Base-by-base conservation (phyloP, 306 rosid genomes). In the Cicer yamashitae region DNA sequence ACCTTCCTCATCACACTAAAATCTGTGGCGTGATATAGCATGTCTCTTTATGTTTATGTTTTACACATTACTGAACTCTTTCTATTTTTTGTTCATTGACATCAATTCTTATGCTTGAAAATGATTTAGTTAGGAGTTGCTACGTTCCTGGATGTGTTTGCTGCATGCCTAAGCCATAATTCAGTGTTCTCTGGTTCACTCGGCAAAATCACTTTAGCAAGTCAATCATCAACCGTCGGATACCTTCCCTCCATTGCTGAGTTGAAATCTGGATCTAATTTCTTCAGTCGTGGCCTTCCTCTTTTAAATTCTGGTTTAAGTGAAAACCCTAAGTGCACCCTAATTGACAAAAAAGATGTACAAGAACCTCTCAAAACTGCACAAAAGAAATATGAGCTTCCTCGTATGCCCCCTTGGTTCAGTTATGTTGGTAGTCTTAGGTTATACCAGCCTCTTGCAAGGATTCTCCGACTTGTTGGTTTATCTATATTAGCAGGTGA, bases 351-450 rank as follows among this genome's bases (percentile, higher is more conserved):
- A 65, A 84, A 81, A 60, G 76, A 51, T 75, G 14, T 71, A 71
- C 84, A 81, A 63, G 73, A 81, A 51, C 67, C 69, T 22, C 64
- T 59, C 58, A 74, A 79, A 67, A 67, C 47, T 68, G 70, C 72
- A 53, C 82, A 78, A 77, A 79, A 78, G 77, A 80, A 65, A 45
- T 85, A 81, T 50, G 89, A 84, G 74, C 91, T 94, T 80, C 97
- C 98, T 22, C 91, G 86, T 69, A 90, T 90, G 96, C 98, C 98
- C 84, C 94, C 98, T 75, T 94, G 98, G 98, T 94, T 91, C 82
- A 73, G 78, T 71, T 75, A 82, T 67, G 78, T 86, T 77, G 96
- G 98, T 48, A 87, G 90, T 82, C 76, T 7, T 39, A 91, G 85
- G 65, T 81, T 88, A 57, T 94, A 94, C 82, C 81, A 88, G 84